These are phyloP conservation scores for Ottelia alismoides DNA, from an alignment of 106 monocot species.

Conservation along the genomic window DNA sequence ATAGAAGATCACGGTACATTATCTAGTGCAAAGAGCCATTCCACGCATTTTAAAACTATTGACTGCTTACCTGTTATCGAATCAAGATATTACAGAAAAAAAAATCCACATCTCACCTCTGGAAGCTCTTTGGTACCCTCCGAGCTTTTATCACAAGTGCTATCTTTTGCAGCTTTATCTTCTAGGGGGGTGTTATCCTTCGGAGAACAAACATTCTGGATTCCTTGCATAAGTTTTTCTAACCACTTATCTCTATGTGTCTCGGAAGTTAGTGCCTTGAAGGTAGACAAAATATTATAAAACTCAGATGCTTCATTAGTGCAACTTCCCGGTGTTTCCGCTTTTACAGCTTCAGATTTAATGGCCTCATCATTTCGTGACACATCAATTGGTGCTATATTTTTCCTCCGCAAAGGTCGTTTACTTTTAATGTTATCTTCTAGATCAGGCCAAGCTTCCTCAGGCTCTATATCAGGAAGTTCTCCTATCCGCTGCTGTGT, in stretches of 20 bases:
- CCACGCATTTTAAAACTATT: too few relatives aligned
- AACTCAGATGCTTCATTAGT: constrained; percentile 42
- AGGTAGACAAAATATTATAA: constrained; percentile 38
- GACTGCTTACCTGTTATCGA: too few relatives aligned
- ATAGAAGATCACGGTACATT: too few relatives aligned
- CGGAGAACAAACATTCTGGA: constrained; percentile 30
- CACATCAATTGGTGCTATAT: constrained; percentile 42
- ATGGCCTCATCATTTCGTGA: constrained; percentile 24
- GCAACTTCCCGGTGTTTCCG: constrained; percentile 33
- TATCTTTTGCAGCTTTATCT: constrained; percentile 11
- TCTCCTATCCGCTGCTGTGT: constrained; percentile 69
- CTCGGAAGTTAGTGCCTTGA: constrained; percentile 62
- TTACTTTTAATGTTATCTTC: constrained; percentile 27
- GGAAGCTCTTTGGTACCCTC: constrained; percentile 4
- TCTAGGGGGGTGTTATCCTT: constrained; percentile 27
- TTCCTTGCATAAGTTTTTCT: constrained; percentile 71
- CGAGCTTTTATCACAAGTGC: background rate
- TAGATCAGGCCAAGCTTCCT: constrained; percentile 24
- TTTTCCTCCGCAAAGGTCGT: constrained; percentile 41
- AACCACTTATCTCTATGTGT: constrained; percentile 76
- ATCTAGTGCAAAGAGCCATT: too few relatives aligned
- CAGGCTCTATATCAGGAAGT: constrained; percentile 55
- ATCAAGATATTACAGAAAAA: too few relatives aligned
- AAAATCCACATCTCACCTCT: too few relatives aligned
- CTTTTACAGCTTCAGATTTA: constrained; percentile 32